These are phyloP conservation scores for Tricholoma saponaceum DNA, from an alignment of 768 basidiomycete species.

Conservation along the genomic window DNA sequence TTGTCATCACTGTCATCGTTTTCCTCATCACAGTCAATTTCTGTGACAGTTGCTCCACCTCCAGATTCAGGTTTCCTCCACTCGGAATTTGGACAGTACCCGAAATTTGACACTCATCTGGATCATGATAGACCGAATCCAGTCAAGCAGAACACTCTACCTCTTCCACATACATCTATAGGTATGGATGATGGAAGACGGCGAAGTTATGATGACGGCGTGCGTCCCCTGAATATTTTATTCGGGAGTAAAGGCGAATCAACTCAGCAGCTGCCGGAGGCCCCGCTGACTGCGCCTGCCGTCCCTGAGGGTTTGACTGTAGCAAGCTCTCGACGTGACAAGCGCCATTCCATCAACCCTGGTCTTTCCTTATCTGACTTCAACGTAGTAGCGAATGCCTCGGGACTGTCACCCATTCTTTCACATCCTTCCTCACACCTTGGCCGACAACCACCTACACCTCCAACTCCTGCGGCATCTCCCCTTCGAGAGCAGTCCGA, in stretches of 20 bases:
- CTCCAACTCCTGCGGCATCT: constrained; percentile 21
- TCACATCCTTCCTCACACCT: constrained; percentile 28
- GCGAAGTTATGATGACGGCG: constrained; percentile 41
- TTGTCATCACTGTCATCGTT: constrained; percentile 15
- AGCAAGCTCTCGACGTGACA: constrained; percentile 35
- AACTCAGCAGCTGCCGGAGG: constrained; percentile 11
- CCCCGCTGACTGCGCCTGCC: constrained; percentile 13
- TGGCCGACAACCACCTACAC: constrained; percentile 19
- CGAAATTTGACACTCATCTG: constrained; percentile 12
- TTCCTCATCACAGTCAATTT: constrained; percentile 30
- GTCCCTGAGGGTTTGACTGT: constrained; percentile 28
- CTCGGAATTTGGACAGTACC: constrained; percentile 6
- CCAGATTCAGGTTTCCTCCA: constrained; percentile 14
- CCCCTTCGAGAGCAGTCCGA: constrained; percentile 29
- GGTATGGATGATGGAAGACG: constrained; percentile 28
- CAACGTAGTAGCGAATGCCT: constrained; percentile 16
- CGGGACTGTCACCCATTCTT: constrained; percentile 22
- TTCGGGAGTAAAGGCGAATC: constrained; percentile 24
- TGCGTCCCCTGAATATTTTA: constrained; percentile 37
- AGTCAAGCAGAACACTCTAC: constrained; percentile 38
- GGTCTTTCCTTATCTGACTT: constrained; percentile 34
- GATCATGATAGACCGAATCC: constrained; percentile 16
- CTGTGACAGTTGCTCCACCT: constrained; percentile 42
- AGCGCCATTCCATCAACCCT: constrained; percentile 48
- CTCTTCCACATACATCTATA: constrained; percentile 25